phyloP scores from a whole-genome alignment of 768 basidiomycete genomes.

The Xanthoconium stramineum region DNA sequence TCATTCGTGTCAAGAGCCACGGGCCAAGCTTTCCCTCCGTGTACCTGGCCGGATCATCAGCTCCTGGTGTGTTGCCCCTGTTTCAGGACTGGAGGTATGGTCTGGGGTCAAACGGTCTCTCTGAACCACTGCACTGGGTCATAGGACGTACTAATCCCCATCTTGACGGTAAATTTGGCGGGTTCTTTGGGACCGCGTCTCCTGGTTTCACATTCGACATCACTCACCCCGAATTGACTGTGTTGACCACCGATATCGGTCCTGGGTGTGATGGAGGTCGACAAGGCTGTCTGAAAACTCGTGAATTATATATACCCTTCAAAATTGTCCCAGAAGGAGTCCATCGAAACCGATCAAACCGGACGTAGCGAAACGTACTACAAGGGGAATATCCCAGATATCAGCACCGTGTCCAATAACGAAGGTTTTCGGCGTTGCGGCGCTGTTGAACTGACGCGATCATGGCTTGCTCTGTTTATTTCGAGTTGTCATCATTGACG shows the following conservation, averaged over 20 bases:
- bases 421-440: constrained; percentile 52
- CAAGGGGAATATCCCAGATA: constrained; percentile 62
- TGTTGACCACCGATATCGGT: constrained; percentile 54
- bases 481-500: constrained; percentile 57
- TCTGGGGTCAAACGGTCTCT: constrained; percentile 15
- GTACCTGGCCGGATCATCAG: no score
- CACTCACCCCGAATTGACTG: constrained; percentile 69
- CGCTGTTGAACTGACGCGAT: constrained; percentile 65
- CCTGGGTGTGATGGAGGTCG: constrained; percentile 21
- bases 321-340: constrained; percentile 57
- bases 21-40: no score
- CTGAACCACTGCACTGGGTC: constrained; percentile 26
- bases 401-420: constrained; percentile 63
- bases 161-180: constrained; percentile 54
- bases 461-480: constrained; percentile 52
- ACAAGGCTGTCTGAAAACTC: background rate
- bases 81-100: no score
- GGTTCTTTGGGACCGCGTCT: constrained; percentile 64
- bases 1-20: constrained; percentile 1
- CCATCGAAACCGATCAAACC: background rate
- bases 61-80: no score
- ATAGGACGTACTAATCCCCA: constrained; percentile 18
- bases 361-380: constrained; percentile 42
- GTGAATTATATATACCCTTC: constrained; percentile 45
- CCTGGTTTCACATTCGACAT: constrained; percentile 69